Base-by-base conservation (phyloP, 306 rosid species). In the Elaeagnus macrophylla region DNA sequence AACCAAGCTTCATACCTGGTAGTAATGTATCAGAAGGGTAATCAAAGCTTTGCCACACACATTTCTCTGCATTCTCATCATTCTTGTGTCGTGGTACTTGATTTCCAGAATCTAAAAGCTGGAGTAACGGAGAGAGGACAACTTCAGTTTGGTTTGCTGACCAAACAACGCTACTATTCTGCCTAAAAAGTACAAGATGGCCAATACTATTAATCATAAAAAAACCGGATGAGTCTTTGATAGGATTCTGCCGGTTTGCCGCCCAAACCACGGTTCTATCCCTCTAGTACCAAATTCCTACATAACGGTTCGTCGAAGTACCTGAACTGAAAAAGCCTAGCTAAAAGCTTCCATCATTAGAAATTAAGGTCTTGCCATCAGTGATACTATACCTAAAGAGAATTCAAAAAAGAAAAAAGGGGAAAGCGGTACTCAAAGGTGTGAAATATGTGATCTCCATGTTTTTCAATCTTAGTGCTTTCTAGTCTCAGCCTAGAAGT, bases 1-100 rank as follows among this genome's bases (percentile, higher is more conserved):
- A 75, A 8, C 87, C 87, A 6, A 78, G 10, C 55, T 84, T 84
- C 88, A 78, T 78, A 18, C 70, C 79, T 5, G 83, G 83, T 12
- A 81, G 36, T 5, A 81, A 37, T 19, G 85, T 74, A 41, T 81
- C 84, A 53, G 61, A 38, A 10, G 83, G 88, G 14, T 81, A 72
- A 42, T 78, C 85, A 49, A 75, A 81, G 74, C 81, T 78, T 46
- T 84, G 81, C 94, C 85, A 81, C 59, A 67, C 50, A 52, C 53
- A 74, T 6, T 35, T 20, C 20, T 42, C 70, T 10, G 74, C 43
- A 6, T 56, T 40, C 12, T 48, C 53, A 43, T 67, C 82, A 13
- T 47, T 52, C 39, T 60, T 73, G 17, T 70, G 72, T 56, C 67
- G 69, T 6, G 66, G 38, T 0, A 84, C 72, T 7, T 81, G 68